Evolutionary conservation across 1,284 basidiomycete genomes (phyloP).

Genomic region (Xerocomus nothofagi): DNA sequence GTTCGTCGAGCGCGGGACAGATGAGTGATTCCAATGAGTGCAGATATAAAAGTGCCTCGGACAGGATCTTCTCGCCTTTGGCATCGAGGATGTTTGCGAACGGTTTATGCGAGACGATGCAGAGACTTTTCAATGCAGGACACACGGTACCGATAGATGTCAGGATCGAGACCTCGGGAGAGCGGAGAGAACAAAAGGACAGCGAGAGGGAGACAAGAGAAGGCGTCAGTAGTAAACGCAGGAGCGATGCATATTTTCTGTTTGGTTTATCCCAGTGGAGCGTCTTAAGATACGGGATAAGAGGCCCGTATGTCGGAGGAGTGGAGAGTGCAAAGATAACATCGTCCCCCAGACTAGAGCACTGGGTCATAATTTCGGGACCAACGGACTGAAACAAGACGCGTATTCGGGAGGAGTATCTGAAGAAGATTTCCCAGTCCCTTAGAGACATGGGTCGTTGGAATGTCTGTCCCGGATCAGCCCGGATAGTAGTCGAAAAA

Average conservation of each 20-base stretch:
- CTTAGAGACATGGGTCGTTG: conserved; percentile 28
- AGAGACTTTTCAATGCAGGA: conserved; percentile 20
- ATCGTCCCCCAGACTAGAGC: conserved; percentile 17
- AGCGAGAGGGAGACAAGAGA: conserved; percentile 22
- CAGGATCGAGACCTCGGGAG: conserved; percentile 23
- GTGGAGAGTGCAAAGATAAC: conserved; percentile 27
- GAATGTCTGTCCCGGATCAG: conserved; percentile 21
- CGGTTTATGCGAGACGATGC: conserved; percentile 3
- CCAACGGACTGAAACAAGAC: neutral
- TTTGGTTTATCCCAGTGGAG: conserved; percentile 23
- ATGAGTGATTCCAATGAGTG: conserved; percentile 18
- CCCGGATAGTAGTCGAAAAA: neutral
- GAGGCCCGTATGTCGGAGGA: conserved; percentile 24
- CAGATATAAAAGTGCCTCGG: conserved; percentile 20
- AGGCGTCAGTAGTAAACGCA: conserved; percentile 25
- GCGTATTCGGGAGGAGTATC: conserved; percentile 25
- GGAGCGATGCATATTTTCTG: conserved; percentile 20
- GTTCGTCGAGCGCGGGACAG: conserved; percentile 25
- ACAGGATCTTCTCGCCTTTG: conserved; percentile 19
- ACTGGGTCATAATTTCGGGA: neutral
- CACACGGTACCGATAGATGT: conserved; percentile 23
- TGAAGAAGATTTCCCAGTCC: conserved; percentile 32
- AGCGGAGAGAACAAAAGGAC: conserved; percentile 11
- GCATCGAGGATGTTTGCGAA: conserved; percentile 4
- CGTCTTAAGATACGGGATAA: conserved; percentile 23